Base-by-base conservation (phyloP, 129 eudicot genomes). In the Flaveria bidentis region DNA sequence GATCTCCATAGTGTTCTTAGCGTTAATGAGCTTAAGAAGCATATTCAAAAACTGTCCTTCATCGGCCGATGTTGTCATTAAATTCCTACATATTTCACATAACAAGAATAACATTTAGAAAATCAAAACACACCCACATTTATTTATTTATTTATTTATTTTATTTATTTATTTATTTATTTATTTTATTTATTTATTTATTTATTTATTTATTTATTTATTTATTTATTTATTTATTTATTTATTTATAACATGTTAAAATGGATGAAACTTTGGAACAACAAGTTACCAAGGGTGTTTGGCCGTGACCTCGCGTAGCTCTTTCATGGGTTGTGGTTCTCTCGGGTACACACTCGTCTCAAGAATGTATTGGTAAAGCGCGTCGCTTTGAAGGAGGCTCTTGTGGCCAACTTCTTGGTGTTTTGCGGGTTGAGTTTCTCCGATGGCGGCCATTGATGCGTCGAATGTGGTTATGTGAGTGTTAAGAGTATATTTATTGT, bases 381-480 rank as follows among this genome's bases (percentile, higher is more conserved):
- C 87, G 47, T 86, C 87, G 18, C 90, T 86, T 80, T 86, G 87
- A 65, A 86, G 80, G 60, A 86, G 90, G 51, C 90, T 86, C 73
- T 86, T 86, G 87, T 86, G 90, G 50, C 90, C 90, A 60, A 86
- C 87, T 74, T 86, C 90, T 80, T 83, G 85, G 77, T 86, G 90
- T 69, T 78, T 86, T n/a, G 78, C 76, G 2, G 81, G 75, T 62
- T 85, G 85, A 58, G 73, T 57, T 72, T 72, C 76, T 67, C 77
- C 82, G 25, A 30, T 69, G 23, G 86, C 28, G 8, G 83, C 83
- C 85, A 79, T 80, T 64, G 15, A 4, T 33, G 28, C 0, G 6
- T 30, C 10, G 13, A 1, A 51, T 71, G 65, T 18, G 25, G 2
- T 66, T 67, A 1, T 25, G n/a, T 44, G 28, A 18, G 20, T 60